Conservation (phyloP, 1,284 basidiomycete genomes). For the Ustilago nuda region DNA sequence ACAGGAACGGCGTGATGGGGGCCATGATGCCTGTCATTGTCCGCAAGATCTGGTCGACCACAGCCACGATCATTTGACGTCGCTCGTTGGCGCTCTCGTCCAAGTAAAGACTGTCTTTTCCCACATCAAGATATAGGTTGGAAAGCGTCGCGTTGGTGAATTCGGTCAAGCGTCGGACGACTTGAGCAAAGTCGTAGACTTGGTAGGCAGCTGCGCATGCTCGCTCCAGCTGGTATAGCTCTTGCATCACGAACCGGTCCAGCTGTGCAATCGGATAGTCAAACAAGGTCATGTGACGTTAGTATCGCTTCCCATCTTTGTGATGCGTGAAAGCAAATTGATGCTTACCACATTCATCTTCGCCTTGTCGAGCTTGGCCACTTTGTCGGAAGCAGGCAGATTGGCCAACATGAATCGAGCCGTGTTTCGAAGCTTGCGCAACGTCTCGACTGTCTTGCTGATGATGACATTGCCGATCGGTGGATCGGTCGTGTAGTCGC, state of each 20-base stretch:
- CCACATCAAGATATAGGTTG: slow-evolving; percentile 84
- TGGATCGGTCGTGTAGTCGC: slow-evolving; percentile 90
- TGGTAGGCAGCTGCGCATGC: slow-evolving; percentile 78
- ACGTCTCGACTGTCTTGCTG: slow-evolving; percentile 79
- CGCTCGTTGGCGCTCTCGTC: slow-evolving; percentile 73
- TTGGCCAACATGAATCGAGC: slow-evolving; percentile 91
- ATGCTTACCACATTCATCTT: slow-evolving; percentile 26
- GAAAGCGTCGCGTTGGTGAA: slow-evolving; percentile 74
- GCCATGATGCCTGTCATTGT: slow-evolving; percentile 81
- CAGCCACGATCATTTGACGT: slow-evolving; percentile 78
- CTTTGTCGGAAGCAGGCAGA: slow-evolving; percentile 35
- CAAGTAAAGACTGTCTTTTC: slow-evolving; percentile 91
- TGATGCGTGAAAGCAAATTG: background rate
- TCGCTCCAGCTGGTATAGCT: slow-evolving; percentile 80
- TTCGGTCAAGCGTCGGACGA: slow-evolving; percentile 70
- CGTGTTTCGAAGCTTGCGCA: slow-evolving; percentile 89
- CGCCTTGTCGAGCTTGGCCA: slow-evolving; percentile 23
- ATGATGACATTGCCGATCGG: slow-evolving; percentile 85
- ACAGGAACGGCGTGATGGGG: slow-evolving; percentile 89
- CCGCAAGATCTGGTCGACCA: slow-evolving; percentile 79
- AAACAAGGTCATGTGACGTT: background rate
- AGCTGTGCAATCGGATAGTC: slow-evolving; percentile 14
- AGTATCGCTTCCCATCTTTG: background rate
- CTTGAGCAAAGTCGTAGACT: slow-evolving; percentile 83
- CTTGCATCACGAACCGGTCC: slow-evolving; percentile 82